phyloP scores from a whole-genome alignment of 2,329 filamentous ascomycete species.

The Ceratocystis eucalypticola region DNA sequence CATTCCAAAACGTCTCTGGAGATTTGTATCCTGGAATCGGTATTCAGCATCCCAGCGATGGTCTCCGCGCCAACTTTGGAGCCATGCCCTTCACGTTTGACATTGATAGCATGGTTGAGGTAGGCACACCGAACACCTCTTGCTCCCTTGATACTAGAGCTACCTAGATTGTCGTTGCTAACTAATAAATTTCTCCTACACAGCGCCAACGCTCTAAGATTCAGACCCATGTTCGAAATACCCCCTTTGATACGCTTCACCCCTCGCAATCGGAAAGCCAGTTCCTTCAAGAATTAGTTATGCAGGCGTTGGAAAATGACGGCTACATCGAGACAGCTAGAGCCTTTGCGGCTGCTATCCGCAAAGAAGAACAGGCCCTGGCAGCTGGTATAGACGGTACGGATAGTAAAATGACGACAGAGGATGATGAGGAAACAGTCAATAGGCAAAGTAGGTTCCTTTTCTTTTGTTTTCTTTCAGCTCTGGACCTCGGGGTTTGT shows the following conservation, averaged over 20 bases:
- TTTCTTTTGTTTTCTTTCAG: constrained; percentile 39
- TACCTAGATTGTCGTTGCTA: not conserved
- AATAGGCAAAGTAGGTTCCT: constrained; percentile 64
- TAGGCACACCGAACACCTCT: constrained; percentile 42
- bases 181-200: not conserved
- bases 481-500: not conserved
- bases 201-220: not conserved
- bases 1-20: constrained; percentile 53
- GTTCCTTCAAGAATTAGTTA: constrained; percentile 31
- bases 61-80: constrained; percentile 52
- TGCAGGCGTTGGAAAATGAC: constrained; percentile 87
- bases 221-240: not conserved
- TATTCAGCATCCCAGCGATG: constrained; percentile 51
- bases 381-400: constrained; percentile 40
- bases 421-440: constrained; percentile 74
- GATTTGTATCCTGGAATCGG: constrained; percentile 54
- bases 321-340: constrained; percentile 88
- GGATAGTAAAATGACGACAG: constrained; percentile 47
- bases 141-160: not conserved
- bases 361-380: constrained; percentile 57
- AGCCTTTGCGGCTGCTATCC: constrained; percentile 73
- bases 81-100: constrained; percentile 47
- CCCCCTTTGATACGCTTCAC: not conserved
- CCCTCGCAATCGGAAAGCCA: not conserved
- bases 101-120: constrained; percentile 74